A percentile compares a stretch with the other conserved stretches of the same genome.
Evolutionary conservation across 306 rosid genomes (phyloP).

Genomic region (Vachellia collinsii): DNA sequence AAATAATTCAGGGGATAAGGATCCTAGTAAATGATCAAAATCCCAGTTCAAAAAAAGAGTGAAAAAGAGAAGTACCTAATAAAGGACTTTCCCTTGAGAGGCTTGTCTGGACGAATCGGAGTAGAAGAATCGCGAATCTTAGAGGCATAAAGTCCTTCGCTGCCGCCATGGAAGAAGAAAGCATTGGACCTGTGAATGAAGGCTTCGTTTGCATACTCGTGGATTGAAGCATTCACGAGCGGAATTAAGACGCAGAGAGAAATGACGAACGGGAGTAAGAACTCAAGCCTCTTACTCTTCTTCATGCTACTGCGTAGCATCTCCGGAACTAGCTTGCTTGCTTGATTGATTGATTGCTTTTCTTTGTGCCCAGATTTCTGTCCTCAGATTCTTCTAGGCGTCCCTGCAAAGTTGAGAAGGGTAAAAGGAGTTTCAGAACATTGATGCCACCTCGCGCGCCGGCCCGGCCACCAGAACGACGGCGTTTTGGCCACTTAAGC

Average conservation of each 20-base stretch:
- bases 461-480: background rate
- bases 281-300: constrained; percentile 15
- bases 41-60: background rate
- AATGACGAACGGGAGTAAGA: constrained; percentile 1
- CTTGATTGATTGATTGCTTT: background rate
- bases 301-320: constrained; percentile 3
- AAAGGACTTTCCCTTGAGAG: constrained; percentile 67
- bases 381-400: background rate
- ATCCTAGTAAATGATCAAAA: background rate
- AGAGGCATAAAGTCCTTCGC: constrained; percentile 79
- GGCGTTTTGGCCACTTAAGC: background rate
- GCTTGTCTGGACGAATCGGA: constrained; percentile 29
- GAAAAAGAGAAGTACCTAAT: constrained; percentile 50
- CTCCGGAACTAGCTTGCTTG: background rate
- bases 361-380: background rate
- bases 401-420: background rate
- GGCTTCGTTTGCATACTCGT: constrained; percentile 63
- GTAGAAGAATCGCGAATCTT: constrained; percentile 41
- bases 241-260: constrained; percentile 28
- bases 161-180: constrained; percentile 98
- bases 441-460: background rate
- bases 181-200: constrained; percentile 76
- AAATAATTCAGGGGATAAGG: background rate
- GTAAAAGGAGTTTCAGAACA: background rate
- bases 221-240: constrained; percentile 62